Evolutionary conservation across 805 yeast species (phyloP), one percentile per base, ranked within the genome.

Genomic region (Wickerhamomyces bovis): DNA sequence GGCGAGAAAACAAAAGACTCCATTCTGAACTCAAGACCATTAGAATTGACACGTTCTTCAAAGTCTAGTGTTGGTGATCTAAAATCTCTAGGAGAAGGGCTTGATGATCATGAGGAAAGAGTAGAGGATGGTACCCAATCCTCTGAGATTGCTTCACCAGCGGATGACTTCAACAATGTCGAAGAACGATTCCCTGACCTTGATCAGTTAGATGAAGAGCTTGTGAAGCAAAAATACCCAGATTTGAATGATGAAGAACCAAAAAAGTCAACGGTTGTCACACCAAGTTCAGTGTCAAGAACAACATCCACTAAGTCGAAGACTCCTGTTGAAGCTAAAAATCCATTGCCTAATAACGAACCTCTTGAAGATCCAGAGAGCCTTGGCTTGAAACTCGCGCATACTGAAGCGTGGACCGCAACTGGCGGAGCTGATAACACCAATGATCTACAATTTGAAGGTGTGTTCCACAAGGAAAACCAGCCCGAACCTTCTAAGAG

Each of bases 161-260:
- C 63, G 25, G 61, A 60, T 11, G 73, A 69, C n/a, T 45, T 75
- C 26, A 73, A 66, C 6, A 62, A 73, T 30, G 76, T 72, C 2
- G 82, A 76, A 54, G 73, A 73, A 47, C 62, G 82, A 42, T 79
- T 70, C 53, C 84, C 80, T 1, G 70, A 76, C 3, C 54, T 75
- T n/a, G 76, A 73, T 22, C 68, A 64, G 13, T 48, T 60, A 4
- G 60, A 58, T 20, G 46, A 45, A 1, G 11, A 19, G 2, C 23
- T 44, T 4, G 46, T 43, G n/a, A 41, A 45, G 11, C 42, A 49
- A 31, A 55, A 50, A 31, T 51, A 23, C 20, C 54, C 53, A 11
- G 52, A 48, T 6, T 13, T 49, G 16, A 41, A 22, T 9, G 45
- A 22, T 3, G 26, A 33, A 16, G 36, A 33, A n/a, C 18, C 36